Percentiles rank a stretch among this genome's conserved stretches.
These are phyloP conservation scores for Saturnispora mendoncae DNA, from an alignment of 805 yeast genomes.

Conservation along the genomic window DNA sequence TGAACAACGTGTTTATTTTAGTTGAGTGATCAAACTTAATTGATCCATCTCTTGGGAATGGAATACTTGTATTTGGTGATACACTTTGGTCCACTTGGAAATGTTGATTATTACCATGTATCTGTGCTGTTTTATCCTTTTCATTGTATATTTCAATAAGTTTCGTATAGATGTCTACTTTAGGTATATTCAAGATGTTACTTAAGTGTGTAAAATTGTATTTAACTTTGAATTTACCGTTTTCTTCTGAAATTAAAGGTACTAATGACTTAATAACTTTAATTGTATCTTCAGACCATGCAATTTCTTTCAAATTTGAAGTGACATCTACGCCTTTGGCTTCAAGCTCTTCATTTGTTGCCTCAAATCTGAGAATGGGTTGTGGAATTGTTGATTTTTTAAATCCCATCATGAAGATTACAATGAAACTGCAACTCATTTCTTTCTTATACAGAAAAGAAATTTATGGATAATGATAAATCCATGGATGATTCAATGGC, in stretches of 20 bases:
- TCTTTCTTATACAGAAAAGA: no score
- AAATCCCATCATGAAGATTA: no score
- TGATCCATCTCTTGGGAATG: background rate
- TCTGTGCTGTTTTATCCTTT: background rate
- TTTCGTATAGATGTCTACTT: slow-evolving; percentile 17
- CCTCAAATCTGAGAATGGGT: background rate
- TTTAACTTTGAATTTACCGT: slow-evolving; percentile 15
- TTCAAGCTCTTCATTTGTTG: background rate
- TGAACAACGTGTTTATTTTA: no score
- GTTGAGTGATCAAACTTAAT: no score
- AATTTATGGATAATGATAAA: slow-evolving; percentile 1
- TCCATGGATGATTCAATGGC: background rate
- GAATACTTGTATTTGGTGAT: background rate
- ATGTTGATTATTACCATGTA: background rate
- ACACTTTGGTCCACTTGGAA: background rate
- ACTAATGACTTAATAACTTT: slow-evolving; percentile 12
- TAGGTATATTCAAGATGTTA: slow-evolving; percentile 11
- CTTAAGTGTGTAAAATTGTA: slow-evolving; percentile 20
- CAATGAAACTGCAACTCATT: no score
- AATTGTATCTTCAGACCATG: slow-evolving; percentile 18
- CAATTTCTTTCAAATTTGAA: background rate
- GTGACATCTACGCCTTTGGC: background rate
- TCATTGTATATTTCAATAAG: slow-evolving; percentile 16
- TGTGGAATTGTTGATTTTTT: no score
- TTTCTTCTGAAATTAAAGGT: slow-evolving; percentile 12